These are phyloP conservation scores for Trichoderma parareesei DNA, from an alignment of 495 filamentous ascomycete genomes.

Conservation along the genomic window DNA sequence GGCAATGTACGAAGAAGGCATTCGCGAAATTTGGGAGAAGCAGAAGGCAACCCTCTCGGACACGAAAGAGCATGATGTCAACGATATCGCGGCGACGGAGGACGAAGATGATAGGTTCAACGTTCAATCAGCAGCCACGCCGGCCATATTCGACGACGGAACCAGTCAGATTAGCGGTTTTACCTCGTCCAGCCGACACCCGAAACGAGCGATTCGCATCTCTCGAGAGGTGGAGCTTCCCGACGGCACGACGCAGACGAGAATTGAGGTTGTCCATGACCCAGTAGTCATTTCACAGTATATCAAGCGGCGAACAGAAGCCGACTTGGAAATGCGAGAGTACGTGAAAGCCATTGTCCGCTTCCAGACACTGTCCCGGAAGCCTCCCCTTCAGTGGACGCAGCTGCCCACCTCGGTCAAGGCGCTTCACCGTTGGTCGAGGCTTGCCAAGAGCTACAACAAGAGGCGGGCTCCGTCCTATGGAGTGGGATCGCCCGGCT, in stretches of 20 bases:
- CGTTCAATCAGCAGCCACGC: constrained; percentile 31
- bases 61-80: constrained; percentile 50
- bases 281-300: constrained; percentile 65
- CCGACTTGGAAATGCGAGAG: constrained; percentile 61
- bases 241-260: constrained; percentile 52
- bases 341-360: constrained; percentile 27
- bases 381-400: neutral
- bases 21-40: constrained; percentile 80
- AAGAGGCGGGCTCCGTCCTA: neutral
- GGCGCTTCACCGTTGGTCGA: neutral
- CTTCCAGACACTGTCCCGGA: neutral
- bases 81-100: constrained; percentile 53
- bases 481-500: constrained; percentile 7
- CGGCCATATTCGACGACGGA: constrained; percentile 59
- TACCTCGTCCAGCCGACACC: constrained; percentile 58
- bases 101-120: constrained; percentile 51
- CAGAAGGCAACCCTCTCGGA: constrained; percentile 70
- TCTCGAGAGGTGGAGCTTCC: constrained; percentile 53
- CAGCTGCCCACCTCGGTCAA: neutral
- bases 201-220: constrained; percentile 67
- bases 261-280: constrained; percentile 59
- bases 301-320: constrained; percentile 40
- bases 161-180: constrained; percentile 78
- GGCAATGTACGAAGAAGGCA: constrained; percentile 76
- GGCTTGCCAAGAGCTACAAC: neutral